Evolutionary conservation across 495 filamentous ascomycete species (phyloP), one percentile per base, ranked within the genome.

Genomic region (Acidiella bohemica): DNA sequence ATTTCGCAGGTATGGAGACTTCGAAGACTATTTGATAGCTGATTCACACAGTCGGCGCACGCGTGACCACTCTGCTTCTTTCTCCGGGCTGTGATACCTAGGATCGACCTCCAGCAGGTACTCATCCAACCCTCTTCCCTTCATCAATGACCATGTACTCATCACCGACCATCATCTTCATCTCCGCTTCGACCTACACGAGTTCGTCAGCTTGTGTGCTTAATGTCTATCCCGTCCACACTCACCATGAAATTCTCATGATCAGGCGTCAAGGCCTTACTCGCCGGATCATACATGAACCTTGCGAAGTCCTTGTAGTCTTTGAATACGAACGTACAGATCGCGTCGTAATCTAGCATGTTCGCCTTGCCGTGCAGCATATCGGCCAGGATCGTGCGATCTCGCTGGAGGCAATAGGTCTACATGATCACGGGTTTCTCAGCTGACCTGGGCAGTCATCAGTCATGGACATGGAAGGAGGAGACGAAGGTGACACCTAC

Each of bases 151-250:
- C 40, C 53, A 64, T 50, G 35, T 61, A 64, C 41, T 64, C 61
- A 41, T 64, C 61, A 4, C 61, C 58, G 32, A 62, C 61, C 59
- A 64, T 62, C 58, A 59, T 62, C 38, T 52, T 55, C 61, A 64
- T 62, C 52, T 62, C 58, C 14, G 41, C 45, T 42, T 59, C 59
- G 27, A 58, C 58, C 59, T n/a, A n/a, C n/a, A n/a, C n/a, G n/a
- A n/a, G n/a, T n/a, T n/a, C n/a, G n/a, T n/a, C n/a, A n/a, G n/a
- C n/a, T n/a, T n/a, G n/a, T n/a, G n/a, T n/a, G n/a, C n/a, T n/a
- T n/a, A n/a, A n/a, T n/a, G n/a, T n/a, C n/a, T n/a, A n/a, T n/a
- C n/a, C n/a, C n/a, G n/a, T n/a, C n/a, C n/a, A n/a, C n/a, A n/a
- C n/a, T n/a, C 28, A 59, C 59, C 59, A 61, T 60, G 45, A 61